These are phyloP conservation scores for Dryas drummondii DNA, from an alignment of 306 rosid species.

Conservation along the genomic window DNA sequence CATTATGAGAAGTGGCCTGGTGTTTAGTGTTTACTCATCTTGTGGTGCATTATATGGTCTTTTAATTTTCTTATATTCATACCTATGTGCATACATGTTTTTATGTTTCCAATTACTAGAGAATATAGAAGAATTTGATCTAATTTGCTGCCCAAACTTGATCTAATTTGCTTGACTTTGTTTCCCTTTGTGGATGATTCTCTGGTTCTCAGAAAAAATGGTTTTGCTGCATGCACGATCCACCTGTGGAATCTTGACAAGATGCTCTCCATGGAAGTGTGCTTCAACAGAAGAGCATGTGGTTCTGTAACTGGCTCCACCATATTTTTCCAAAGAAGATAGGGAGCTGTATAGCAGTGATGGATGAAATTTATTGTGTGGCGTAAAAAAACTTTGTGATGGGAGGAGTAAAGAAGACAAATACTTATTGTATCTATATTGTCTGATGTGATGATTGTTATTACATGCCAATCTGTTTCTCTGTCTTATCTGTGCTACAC, in stretches of 20 bases:
- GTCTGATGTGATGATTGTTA: slow-evolving; percentile 60
- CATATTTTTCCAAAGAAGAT: slow-evolving; percentile 53
- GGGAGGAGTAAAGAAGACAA: slow-evolving; percentile 60
- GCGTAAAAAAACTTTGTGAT: slow-evolving; percentile 56
- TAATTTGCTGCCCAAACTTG: not conserved
- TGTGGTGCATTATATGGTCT: slow-evolving; percentile 5
- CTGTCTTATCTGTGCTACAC: slow-evolving; percentile 16
- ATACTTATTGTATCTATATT: slow-evolving; percentile 59
- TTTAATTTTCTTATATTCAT: not conserved
- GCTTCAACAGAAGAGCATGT: slow-evolving; percentile 50
- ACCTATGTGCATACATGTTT: not conserved
- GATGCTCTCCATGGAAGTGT: slow-evolving; percentile 31
- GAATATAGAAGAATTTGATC: no score
- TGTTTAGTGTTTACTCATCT: not conserved
- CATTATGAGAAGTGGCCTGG: not conserved
- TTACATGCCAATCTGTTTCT: slow-evolving; percentile 41
- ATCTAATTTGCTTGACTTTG: not conserved
- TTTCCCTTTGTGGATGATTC: slow-evolving; percentile 29
- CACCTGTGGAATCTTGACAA: slow-evolving; percentile 66
- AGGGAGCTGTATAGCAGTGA: slow-evolving; percentile 60
- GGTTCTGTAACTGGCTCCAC: slow-evolving; percentile 58
- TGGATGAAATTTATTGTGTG: slow-evolving; percentile 52
- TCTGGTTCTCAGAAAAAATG: slow-evolving; percentile 81
- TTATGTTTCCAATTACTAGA: no score
- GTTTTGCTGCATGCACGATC: slow-evolving; percentile 91